Evolutionary conservation across 768 basidiomycete genomes (phyloP).

Genomic region (Neoboletus brunneissimus): DNA sequence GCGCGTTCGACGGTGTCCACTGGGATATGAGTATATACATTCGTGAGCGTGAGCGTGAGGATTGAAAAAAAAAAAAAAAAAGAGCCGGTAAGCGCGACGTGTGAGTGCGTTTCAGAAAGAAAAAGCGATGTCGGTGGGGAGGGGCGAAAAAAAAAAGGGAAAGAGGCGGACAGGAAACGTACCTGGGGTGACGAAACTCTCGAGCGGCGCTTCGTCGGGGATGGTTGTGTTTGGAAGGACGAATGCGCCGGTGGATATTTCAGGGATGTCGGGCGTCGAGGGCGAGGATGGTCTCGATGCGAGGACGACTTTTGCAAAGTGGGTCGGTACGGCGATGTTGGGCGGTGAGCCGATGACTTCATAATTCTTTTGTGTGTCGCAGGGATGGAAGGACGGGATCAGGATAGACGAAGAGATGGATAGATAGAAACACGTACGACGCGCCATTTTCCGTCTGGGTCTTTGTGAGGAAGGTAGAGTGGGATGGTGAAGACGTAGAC

Average conservation of each 20-base stretch:
- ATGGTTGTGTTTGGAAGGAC: constrained; percentile 95
- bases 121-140: neutral
- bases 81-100: neutral
- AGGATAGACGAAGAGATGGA: neutral
- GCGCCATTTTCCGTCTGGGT: constrained; percentile 91
- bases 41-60: neutral
- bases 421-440: constrained; percentile 58
- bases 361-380: constrained; percentile 55
- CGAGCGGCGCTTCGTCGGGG: constrained; percentile 75
- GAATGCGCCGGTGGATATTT: constrained; percentile 89
- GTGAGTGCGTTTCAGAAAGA: neutral
- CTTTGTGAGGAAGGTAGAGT: constrained; percentile 86
- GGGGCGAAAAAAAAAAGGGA: neutral
- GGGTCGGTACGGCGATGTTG: constrained; percentile 90
- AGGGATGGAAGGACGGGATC: neutral
- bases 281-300: constrained; percentile 73
- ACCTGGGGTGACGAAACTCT: constrained; percentile 83
- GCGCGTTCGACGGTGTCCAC: constrained; percentile 92
- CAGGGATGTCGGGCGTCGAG: constrained; percentile 62
- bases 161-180: neutral
- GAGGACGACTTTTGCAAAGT: constrained; percentile 95
- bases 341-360: constrained; percentile 95
- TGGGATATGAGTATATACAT: too few relatives aligned
- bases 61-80: too few relatives aligned
- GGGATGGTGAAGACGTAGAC: constrained; percentile 98